phyloP scores from a whole-genome alignment of 306 rosid genomes.

The Inga oerstediana region DNA sequence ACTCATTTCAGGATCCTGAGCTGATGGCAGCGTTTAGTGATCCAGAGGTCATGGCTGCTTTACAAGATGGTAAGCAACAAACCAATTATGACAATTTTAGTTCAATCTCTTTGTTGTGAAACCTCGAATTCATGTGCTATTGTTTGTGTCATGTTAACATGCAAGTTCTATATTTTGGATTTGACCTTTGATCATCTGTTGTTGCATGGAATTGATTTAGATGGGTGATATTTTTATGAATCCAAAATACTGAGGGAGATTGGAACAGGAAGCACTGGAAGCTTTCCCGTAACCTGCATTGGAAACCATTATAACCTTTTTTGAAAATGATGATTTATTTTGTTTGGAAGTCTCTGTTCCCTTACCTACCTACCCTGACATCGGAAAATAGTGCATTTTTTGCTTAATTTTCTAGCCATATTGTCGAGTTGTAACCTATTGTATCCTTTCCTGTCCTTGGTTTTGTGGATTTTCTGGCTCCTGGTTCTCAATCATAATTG shows the following conservation, averaged over 20 bases:
- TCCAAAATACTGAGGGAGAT: background rate
- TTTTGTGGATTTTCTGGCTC: background rate
- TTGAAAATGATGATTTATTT: background rate
- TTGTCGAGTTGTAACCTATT: background rate
- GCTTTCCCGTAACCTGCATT: background rate
- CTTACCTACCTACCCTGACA: background rate
- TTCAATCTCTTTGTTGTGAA: background rate
- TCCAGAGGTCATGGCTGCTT: constrained; percentile 95
- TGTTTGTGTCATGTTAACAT: background rate
- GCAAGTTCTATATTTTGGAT: background rate
- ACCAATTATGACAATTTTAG: constrained; percentile 6
- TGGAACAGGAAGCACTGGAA: background rate
- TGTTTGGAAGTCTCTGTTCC: background rate
- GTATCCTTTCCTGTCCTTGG: background rate
- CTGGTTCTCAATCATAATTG: background rate
- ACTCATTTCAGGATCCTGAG: constrained; percentile 72
- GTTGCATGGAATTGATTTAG: constrained; percentile 20
- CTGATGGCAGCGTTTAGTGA: constrained; percentile 83
- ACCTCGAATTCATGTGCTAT: background rate
- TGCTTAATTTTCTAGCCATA: background rate
- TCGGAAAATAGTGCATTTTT: background rate
- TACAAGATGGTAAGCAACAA: constrained; percentile 73
- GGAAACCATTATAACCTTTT: background rate
- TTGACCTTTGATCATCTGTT: background rate
- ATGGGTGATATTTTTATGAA: background rate